These are phyloP conservation scores for Podospora didyma DNA, from an alignment of 495 filamentous ascomycete species.

Conservation along the genomic window DNA sequence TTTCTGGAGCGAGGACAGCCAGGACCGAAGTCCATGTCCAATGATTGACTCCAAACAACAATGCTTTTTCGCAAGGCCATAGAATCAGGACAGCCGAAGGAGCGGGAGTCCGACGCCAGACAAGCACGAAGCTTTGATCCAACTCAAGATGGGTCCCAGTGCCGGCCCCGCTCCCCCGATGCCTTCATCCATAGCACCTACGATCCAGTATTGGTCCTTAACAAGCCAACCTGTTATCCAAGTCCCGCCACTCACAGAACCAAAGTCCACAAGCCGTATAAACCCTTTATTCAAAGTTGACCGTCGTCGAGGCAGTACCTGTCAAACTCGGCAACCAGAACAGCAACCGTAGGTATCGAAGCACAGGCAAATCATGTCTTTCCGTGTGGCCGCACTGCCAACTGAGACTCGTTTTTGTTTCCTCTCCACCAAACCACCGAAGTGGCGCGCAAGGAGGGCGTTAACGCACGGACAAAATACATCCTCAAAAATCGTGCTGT, in stretches of 20 bases:
- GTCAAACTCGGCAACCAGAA: conserved; percentile 35
- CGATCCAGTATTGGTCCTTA: conserved; percentile 15
- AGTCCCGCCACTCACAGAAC: conserved; percentile 11
- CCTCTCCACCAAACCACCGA: conserved; percentile 49
- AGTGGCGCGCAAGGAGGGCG: conserved; percentile 50
- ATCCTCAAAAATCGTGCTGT: conserved; percentile 77
- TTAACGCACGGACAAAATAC: conserved; percentile 69
- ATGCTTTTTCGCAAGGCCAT: conserved; percentile 19
- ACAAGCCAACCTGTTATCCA: conserved; percentile 11
- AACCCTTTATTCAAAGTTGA: conserved; percentile 9
- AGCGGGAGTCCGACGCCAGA: conserved; percentile 46
- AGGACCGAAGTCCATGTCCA: conserved; percentile 40
- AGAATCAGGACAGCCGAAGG: conserved; percentile 8
- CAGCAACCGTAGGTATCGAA: conserved; percentile 31
- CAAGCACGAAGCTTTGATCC: conserved; percentile 95
- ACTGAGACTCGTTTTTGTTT: conserved; percentile 86
- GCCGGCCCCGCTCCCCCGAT: conserved; percentile 10
- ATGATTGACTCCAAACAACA: conserved; percentile 19
- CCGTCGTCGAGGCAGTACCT: conserved; percentile 36
- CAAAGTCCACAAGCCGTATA: conserved; percentile 6
- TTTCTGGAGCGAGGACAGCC: conserved; percentile 39
- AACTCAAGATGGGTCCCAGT: conserved; percentile 88
- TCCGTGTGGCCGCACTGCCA: conserved; percentile 71
- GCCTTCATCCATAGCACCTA: conserved; percentile 12
- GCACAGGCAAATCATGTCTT: conserved; percentile 45